Evolutionary conservation across 768 basidiomycete species (phyloP).

Genomic region (Hemileccinum impolitum): DNA sequence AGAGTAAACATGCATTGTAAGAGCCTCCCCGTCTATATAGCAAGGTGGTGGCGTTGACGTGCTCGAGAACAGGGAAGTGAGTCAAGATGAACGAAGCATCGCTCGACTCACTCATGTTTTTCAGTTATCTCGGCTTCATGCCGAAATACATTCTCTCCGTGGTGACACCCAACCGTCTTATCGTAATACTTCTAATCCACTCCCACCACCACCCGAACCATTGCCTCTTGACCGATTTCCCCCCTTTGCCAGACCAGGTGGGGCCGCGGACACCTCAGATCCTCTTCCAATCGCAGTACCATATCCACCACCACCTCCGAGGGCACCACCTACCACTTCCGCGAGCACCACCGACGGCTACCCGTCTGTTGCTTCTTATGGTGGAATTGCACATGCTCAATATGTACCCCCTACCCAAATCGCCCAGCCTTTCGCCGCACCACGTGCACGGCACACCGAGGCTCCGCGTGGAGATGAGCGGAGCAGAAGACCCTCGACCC

Average conservation of each 20-base stretch:
- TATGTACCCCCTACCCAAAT: constrained; percentile 13
- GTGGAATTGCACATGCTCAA: constrained; percentile 13
- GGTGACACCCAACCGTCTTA: constrained; percentile 29
- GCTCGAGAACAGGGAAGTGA: constrained; percentile 26
- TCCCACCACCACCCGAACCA: constrained; percentile 56
- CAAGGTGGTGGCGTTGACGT: constrained; percentile 10
- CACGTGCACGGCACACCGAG: constrained; percentile 23
- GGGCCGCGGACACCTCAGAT: constrained; percentile 18
- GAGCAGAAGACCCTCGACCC: constrained; percentile 10
- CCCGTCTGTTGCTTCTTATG: constrained; percentile 5
- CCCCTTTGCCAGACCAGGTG: constrained; percentile 36
- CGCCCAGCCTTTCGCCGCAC: constrained; percentile 14
- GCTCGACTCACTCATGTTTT: constrained; percentile 22
- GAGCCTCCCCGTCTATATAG: constrained; percentile 4
- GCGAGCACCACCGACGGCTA: constrained; percentile 13
- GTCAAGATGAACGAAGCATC: constrained; percentile 10
- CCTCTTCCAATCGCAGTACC: constrained; percentile 20
- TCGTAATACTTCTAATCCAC: constrained; percentile 43
- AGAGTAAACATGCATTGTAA: constrained; percentile 28
- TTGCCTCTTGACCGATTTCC: constrained; percentile 45
- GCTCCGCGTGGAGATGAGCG: constrained; percentile 23
- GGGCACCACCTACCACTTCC: constrained; percentile 8
- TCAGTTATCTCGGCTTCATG: constrained; percentile 33
- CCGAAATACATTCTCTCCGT: constrained; percentile 36
- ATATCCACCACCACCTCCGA: constrained; percentile 28